These are phyloP conservation scores for Lunularia cruciata DNA, from an alignment of 225 moss, liverwort and hornwort genomes.

Conservation along the genomic window DNA sequence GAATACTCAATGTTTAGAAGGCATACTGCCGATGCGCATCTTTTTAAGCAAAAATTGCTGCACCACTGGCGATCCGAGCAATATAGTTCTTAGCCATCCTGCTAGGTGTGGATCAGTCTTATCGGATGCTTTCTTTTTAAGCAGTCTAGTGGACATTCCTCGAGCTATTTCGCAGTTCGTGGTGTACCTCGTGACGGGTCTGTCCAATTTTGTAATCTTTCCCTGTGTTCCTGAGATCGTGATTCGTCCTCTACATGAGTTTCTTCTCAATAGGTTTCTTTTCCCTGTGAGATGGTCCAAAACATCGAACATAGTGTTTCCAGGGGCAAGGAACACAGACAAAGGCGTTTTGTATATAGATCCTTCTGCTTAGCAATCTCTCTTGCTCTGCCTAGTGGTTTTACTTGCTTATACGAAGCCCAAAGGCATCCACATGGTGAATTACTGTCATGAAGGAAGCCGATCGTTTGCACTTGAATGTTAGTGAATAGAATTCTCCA, in stretches of 20 bases:
- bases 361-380: background rate
- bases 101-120: background rate
- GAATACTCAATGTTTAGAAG: background rate
- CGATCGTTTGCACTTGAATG: too few relatives aligned
- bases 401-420: background rate
- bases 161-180: too few relatives aligned
- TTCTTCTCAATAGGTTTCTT: background rate
- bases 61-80: too few relatives aligned
- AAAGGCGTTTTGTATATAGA: slow-evolving; percentile 3
- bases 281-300: background rate
- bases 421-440: slow-evolving; percentile 10
- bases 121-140: background rate
- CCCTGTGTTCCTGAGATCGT: background rate
- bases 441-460: background rate
- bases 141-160: background rate
- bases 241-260: background rate
- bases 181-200: background rate
- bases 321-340: background rate
- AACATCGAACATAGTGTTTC: background rate
- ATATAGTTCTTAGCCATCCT: background rate
- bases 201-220: slow-evolving; percentile 2
- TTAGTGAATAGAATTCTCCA: background rate
- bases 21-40: background rate
- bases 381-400: background rate
- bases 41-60: background rate